These are phyloP conservation scores for Hydnum rufescens DNA, from an alignment of 768 basidiomycete genomes.

Conservation along the genomic window DNA sequence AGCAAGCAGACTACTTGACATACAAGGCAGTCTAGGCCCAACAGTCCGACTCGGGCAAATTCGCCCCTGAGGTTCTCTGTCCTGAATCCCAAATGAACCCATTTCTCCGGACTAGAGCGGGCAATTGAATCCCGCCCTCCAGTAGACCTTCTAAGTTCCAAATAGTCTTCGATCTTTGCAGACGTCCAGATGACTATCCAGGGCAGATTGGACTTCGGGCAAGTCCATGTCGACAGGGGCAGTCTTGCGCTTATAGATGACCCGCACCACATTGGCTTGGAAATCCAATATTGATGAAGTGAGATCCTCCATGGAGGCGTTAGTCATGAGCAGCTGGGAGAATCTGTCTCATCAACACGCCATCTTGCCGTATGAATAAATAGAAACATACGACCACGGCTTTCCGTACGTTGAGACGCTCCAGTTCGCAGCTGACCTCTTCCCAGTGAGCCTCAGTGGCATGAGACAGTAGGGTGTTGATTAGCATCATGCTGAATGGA, in stretches of 20 bases:
- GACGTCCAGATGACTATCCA: constrained; percentile 52
- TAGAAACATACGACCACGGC: constrained; percentile 49
- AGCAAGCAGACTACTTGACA: constrained; percentile 12
- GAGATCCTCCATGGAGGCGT: constrained; percentile 61
- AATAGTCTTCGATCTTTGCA: constrained; percentile 35
- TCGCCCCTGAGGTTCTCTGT: constrained; percentile 56
- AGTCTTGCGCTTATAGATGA: constrained; percentile 63
- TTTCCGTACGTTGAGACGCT: constrained; percentile 56
- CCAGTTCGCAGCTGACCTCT: constrained; percentile 54
- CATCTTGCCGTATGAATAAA: not conserved
- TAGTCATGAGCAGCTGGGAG: constrained; percentile 57
- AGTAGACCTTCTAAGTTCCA: constrained; percentile 16
- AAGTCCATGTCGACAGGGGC: constrained; percentile 51
- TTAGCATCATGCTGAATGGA: constrained; percentile 56
- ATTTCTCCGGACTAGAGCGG: constrained; percentile 26
- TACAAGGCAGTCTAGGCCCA: constrained; percentile 70
- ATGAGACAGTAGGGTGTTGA: constrained; percentile 67
- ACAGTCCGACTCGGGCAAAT: constrained; percentile 56
- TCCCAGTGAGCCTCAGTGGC: constrained; percentile 64
- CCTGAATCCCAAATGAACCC: constrained; percentile 62
- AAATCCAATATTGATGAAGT: constrained; percentile 74
- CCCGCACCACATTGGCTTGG: constrained; percentile 65
- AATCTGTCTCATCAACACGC: not conserved
- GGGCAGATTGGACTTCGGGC: constrained; percentile 19
- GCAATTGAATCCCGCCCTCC: not conserved